Conservation (phyloP, 345 rosid species). For the Syzygium jambos region DNA sequence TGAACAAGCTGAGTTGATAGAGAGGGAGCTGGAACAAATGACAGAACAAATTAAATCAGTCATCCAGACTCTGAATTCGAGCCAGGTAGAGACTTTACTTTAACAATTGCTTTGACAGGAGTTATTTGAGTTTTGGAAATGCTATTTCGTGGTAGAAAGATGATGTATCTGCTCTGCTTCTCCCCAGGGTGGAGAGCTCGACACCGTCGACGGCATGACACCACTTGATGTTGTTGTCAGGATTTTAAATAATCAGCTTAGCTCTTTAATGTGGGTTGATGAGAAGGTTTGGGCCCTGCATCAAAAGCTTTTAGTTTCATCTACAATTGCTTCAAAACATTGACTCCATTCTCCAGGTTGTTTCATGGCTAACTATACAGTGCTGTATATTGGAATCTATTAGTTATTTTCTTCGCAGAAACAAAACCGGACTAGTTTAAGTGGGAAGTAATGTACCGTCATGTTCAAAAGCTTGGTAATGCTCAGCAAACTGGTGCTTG, state of each 20-base stretch:
- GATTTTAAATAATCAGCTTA: constrained; percentile 90
- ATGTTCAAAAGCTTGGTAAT: background rate
- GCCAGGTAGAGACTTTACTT: constrained; percentile 40
- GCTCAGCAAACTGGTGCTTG: background rate
- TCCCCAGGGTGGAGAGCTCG: constrained; percentile 81
- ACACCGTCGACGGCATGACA: constrained; percentile 67
- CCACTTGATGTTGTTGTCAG: constrained; percentile 85
- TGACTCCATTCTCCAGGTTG: background rate
- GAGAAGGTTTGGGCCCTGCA: constrained; percentile 26
- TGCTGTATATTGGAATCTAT: background rate
- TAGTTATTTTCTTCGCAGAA: background rate
- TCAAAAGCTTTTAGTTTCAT: background rate
- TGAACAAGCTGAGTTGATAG: constrained; percentile 82
- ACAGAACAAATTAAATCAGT: constrained; percentile 81
- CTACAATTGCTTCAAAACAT: background rate
- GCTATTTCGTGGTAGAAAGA: background rate
- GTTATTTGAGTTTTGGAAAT: background rate
- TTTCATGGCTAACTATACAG: background rate
- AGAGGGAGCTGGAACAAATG: constrained; percentile 94
- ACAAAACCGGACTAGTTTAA: background rate
- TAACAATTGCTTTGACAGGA: background rate
- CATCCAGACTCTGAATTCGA: constrained; percentile 72
- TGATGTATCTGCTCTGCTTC: constrained; percentile 5
- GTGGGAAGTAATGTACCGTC: background rate
- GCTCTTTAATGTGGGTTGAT: constrained; percentile 96